phyloP scores from a whole-genome alignment of 2,329 filamentous ascomycete species.

The Coniochaeta pulveracea region DNA sequence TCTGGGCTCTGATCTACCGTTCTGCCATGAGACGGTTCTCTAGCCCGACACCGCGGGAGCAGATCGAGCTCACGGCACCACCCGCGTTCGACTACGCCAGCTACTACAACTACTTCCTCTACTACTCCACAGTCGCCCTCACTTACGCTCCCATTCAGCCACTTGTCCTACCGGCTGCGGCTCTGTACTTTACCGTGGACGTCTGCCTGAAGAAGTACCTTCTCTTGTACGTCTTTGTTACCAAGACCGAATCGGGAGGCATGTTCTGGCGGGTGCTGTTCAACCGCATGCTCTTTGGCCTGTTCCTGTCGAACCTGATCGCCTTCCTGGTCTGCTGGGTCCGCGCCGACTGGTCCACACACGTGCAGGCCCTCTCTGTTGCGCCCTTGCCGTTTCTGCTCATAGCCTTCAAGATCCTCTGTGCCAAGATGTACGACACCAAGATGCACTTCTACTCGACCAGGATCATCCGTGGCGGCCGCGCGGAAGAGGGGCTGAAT shows the following conservation, averaged over 20 bases:
- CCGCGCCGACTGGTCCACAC: conserved; percentile 50
- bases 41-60: conserved; percentile 76
- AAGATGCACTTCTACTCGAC: conserved; percentile 74
- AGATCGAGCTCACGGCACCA: conserved; percentile 88
- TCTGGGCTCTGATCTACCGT: conserved; percentile 73
- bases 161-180: conserved; percentile 73
- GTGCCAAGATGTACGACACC: conserved; percentile 62
- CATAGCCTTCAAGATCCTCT: conserved; percentile 79
- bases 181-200: conserved; percentile 82
- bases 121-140: conserved; percentile 81
- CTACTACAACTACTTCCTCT: conserved; percentile 98
- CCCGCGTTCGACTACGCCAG: conserved; percentile 88
- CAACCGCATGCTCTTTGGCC: conserved; percentile 82
- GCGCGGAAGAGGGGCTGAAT: conserved; percentile 29
- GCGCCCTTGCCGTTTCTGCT: conserved; percentile 69
- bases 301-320: conserved; percentile 67
- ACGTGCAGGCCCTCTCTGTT: conserved; percentile 51
- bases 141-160: conserved; percentile 81
- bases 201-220: conserved; percentile 91
- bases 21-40: conserved; percentile 79
- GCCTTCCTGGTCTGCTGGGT: conserved; percentile 67
- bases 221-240: conserved; percentile 87
- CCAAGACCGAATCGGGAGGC: conserved; percentile 92
- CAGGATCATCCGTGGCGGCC: conserved; percentile 37
- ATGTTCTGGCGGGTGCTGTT: conserved; percentile 85